Evolutionary conservation across 1,284 basidiomycete species (phyloP).

Genomic region (Exsudoporus floridanus): DNA sequence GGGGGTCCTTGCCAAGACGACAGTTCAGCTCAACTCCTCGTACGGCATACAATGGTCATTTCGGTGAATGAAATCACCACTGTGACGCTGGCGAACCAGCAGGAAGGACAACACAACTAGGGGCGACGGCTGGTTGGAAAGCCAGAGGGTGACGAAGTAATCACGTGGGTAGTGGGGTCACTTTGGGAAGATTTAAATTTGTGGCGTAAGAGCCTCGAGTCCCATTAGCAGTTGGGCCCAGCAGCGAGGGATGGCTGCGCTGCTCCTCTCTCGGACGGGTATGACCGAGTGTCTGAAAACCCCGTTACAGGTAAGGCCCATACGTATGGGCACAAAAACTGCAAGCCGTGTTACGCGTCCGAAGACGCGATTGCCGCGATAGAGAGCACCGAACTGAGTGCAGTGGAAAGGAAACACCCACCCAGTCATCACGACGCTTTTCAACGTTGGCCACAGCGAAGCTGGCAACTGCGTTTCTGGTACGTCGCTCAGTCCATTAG

Average conservation of each 20-base stretch:
- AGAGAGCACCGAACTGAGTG: constrained; percentile 13
- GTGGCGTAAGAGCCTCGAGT: background rate
- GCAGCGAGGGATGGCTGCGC: background rate
- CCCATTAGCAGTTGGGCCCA: background rate
- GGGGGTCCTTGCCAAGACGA: constrained; percentile 1
- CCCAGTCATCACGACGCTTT: constrained; percentile 37
- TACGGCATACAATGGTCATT: constrained; percentile 16
- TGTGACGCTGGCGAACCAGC: constrained; percentile 14
- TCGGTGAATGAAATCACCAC: background rate
- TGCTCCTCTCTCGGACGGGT: constrained; percentile 4
- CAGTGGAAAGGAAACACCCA: constrained; percentile 12
- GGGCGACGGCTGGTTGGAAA: background rate
- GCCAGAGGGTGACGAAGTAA: constrained; percentile 10
- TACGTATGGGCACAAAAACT: background rate
- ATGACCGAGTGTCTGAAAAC: background rate
- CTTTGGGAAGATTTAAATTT: background rate
- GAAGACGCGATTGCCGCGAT: constrained; percentile 22
- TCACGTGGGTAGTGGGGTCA: too few relatives aligned
- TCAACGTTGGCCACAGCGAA: constrained; percentile 30
- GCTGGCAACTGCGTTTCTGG: constrained; percentile 44
- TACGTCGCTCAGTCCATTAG: constrained; percentile 48
- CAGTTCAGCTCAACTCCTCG: constrained; percentile 16
- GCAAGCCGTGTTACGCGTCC: constrained; percentile 16
- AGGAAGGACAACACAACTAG: background rate
- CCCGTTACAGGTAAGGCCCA: background rate